These are phyloP conservation scores for Vanderwaltozyma yarrowii DNA, from an alignment of 805 yeast genomes.

Conservation along the genomic window DNA sequence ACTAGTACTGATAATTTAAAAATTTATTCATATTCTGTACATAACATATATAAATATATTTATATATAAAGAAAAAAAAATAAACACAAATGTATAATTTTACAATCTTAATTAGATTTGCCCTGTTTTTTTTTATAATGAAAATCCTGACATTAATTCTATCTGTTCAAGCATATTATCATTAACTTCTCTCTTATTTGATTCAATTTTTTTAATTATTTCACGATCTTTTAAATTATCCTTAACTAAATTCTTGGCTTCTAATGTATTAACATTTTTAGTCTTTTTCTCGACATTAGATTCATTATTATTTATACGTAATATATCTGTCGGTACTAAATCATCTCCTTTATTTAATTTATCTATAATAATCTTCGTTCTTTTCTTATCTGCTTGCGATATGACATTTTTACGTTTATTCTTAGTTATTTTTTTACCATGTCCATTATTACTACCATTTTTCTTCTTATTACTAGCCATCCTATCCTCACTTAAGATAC, in stretches of 20 bases:
- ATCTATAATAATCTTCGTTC: constrained; percentile 16
- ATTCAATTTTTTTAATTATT: constrained; percentile 11
- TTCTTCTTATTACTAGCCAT: constrained; percentile 2
- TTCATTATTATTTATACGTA: neutral
- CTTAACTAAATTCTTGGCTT: constrained; percentile 12
- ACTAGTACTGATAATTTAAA: no score
- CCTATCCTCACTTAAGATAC: no score
- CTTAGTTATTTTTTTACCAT: neutral
- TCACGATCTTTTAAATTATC: constrained; percentile 23
- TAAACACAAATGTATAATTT: no score
- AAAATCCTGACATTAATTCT: constrained; percentile 27
- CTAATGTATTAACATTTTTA: constrained; percentile 6
- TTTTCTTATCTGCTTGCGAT: constrained; percentile 19
- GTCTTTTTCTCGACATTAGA: neutral
- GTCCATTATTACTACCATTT: neutral
- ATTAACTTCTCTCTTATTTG: constrained; percentile 20
- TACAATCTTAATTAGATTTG: no score
- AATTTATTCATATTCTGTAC: no score
- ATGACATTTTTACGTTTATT: constrained; percentile 5
- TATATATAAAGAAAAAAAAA: no score
- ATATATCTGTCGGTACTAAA: constrained; percentile 5
- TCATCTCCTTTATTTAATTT: constrained; percentile 15
- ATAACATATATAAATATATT: no score
- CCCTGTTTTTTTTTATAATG: constrained; percentile 15
- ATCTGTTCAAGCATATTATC: constrained; percentile 24